Base-by-base conservation (phyloP, 176 grass and related monocot species). In the Ananas comosus region DNA sequence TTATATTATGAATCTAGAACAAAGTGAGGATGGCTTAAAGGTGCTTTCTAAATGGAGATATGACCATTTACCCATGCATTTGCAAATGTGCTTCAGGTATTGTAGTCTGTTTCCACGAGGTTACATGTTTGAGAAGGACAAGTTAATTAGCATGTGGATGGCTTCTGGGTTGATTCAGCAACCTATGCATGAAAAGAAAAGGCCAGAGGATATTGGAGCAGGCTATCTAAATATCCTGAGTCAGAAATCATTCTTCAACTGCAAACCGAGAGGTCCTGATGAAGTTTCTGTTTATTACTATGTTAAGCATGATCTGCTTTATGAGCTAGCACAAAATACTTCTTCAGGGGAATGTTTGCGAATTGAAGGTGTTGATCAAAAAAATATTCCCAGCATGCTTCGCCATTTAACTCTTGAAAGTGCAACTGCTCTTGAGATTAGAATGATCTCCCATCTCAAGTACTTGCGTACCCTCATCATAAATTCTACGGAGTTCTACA, bases 261-360 rank as follows among this genome's bases (percentile, higher is more conserved):
- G 9, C 16, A 54, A 54, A 54, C 29, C 5, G 6, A 33, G 29
- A 33, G 18, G 49, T 18, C 51, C 13, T 33, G 24, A 48, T 12
- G 33, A 1, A 2, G 51, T 11, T 4, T 49, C 12, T 27, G 58
- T 10, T 19, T 1, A 23, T 0, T 12, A 65, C 63, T 77, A 71
- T 51, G 27, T 17, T 18, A 77, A 77, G 66, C 80, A 77, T 56
- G 68, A 83, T 77, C 67, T 70, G 3, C 48, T 77, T 12, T 68
- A 77, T 83, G 58, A 77, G 56, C 49, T 83, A 13, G 74, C 67
- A 67, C 13, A 16, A 33, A 23, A 17, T 72, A 29, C 77, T 67
- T 77, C 74, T 0, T 51, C 47, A 8, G 67, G 28, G 51, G 80
- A 83, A 50, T 77, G 73, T 23, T 72, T 76, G 3, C 1, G 18